phyloP scores from a whole-genome alignment of 345 rosid genomes.

The Gossypium turneri region DNA sequence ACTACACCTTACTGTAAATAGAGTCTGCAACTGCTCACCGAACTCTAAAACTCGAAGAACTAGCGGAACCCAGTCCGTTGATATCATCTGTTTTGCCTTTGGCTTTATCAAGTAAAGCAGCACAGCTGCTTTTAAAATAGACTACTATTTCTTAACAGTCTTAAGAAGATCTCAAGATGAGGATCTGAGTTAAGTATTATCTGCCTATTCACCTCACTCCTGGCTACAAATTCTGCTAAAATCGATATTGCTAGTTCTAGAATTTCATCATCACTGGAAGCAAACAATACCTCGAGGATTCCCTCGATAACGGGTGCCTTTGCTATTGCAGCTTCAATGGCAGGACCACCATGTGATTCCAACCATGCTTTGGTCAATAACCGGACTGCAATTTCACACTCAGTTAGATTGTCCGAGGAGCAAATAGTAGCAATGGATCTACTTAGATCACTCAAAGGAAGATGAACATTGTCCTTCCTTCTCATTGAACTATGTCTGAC shows the following conservation, averaged over 20 bases:
- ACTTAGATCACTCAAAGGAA: conserved; percentile 30
- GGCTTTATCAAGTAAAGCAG: conserved; percentile 55
- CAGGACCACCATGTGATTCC: conserved; percentile 35
- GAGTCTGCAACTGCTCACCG: conserved; percentile 53
- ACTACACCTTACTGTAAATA: conserved; percentile 43
- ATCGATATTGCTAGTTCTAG: conserved; percentile 49
- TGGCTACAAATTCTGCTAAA: conserved; percentile 39
- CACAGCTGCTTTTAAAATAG: conserved; percentile 57
- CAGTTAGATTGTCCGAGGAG: conserved; percentile 34
- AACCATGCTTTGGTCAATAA: conserved; percentile 45
- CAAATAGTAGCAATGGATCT: conserved; percentile 37
- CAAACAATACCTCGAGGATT: conserved; percentile 47
- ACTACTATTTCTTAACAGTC: conserved; percentile 46
- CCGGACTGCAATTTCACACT: conserved; percentile 48
- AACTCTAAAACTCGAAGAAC: conserved; percentile 59
- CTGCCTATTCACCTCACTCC: conserved; percentile 30
- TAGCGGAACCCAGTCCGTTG: conserved; percentile 52
- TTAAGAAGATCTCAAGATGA: conserved; percentile 49
- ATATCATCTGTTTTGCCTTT: conserved; percentile 60
- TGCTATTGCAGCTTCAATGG: conserved; percentile 32
- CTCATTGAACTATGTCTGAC: conserved; percentile 18
- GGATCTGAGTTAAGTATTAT: conserved; percentile 46
- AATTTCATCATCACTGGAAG: conserved; percentile 51
- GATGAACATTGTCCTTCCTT: conserved; percentile 7
- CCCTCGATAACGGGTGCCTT: conserved; percentile 43